Conservation (phyloP, 2,329 filamentous ascomycete genomes). For the Grosmannia huntii region DNA sequence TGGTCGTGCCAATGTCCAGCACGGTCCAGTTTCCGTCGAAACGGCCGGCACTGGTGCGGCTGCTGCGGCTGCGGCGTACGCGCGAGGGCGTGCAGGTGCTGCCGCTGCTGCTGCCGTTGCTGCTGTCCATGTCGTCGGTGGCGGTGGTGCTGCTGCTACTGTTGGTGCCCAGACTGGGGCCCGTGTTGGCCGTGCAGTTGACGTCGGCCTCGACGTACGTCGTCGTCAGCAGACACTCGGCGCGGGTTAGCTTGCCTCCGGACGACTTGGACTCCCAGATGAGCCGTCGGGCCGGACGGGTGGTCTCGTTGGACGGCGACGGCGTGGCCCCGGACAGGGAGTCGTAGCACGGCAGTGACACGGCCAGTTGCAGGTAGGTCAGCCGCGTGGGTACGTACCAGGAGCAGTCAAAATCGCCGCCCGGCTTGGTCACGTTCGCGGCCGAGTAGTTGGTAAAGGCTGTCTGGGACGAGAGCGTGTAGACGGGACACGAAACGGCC, state of each 20-base stretch:
- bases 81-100: constrained; percentile 2
- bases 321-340: neutral
- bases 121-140: neutral
- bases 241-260: constrained; percentile 1
- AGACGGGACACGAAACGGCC: neutral
- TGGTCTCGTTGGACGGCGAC: neutral
- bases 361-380: neutral
- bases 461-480: neutral
- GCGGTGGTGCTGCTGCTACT: neutral
- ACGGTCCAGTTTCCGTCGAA: neutral
- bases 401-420: constrained; percentile 2
- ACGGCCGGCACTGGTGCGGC: neutral
- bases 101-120: neutral
- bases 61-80: constrained; percentile 2
- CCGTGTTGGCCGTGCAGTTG: neutral
- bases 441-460: constrained; percentile 2
- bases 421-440: neutral
- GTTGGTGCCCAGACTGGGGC: neutral
- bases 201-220: neutral
- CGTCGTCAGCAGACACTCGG: neutral
- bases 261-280: constrained; percentile 4
- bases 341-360: neutral
- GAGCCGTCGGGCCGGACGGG: constrained; percentile 2
- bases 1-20: neutral
- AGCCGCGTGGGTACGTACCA: neutral